phyloP scores from a whole-genome alignment of 768 basidiomycete genomes.

The Lyophyllum semitale region DNA sequence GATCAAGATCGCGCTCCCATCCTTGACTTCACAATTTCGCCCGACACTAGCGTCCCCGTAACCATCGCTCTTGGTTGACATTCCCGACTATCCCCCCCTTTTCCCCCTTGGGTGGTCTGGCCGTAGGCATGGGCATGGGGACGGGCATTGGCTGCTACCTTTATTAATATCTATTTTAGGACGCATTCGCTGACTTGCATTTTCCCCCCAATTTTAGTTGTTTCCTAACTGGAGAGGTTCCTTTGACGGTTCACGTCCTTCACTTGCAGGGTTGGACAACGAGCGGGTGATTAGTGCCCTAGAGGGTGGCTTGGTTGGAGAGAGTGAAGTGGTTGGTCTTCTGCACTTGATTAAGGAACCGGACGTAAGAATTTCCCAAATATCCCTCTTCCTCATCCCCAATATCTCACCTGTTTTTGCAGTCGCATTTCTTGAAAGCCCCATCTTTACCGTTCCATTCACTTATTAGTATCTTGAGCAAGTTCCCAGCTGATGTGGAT shows the following conservation, averaged over 20 bases:
- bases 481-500: slow-evolving; percentile 78
- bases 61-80: neutral
- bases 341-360: slow-evolving; percentile 74
- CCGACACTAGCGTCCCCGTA: neutral
- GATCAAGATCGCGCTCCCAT: neutral
- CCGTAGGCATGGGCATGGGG: too few species aligned
- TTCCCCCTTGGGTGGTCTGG: too few species aligned
- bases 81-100: neutral
- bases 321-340: slow-evolving; percentile 66
- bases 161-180: neutral
- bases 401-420: slow-evolving; percentile 15
- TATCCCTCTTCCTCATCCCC: neutral
- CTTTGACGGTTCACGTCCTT: slow-evolving; percentile 70
- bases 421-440: slow-evolving; percentile 89
- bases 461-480: slow-evolving; percentile 72
- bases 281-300: slow-evolving; percentile 61
- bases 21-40: neutral
- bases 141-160: too few species aligned
- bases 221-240: slow-evolving; percentile 82
- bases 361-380: slow-evolving; percentile 58
- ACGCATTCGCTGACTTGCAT: neutral
- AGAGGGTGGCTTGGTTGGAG: slow-evolving; percentile 66
- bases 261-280: slow-evolving; percentile 62
- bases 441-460: slow-evolving; percentile 80
- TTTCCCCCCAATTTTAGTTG: slow-evolving; percentile 41